phyloP scores from a whole-genome alignment of 2,329 filamentous ascomycete genomes.

The Neonectria hederae region DNA sequence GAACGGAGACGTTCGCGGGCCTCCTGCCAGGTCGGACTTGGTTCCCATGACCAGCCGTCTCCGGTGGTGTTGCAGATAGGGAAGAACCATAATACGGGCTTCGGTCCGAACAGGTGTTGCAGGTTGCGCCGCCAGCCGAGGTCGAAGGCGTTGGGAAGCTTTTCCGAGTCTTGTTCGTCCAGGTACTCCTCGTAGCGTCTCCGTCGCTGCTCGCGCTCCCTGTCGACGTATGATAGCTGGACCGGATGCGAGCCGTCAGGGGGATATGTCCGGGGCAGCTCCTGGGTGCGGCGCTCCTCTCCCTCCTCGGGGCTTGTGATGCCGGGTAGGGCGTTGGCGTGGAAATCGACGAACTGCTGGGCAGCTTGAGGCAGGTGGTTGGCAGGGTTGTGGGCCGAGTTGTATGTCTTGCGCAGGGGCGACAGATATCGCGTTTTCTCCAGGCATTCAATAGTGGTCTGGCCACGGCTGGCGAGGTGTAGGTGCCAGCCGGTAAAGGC shows the following conservation, averaged over 20 bases:
- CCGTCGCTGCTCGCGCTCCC: slow-evolving; percentile 64
- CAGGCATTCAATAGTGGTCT: slow-evolving; percentile 95
- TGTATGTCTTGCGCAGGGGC: slow-evolving; percentile 76
- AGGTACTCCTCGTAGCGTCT: slow-evolving; percentile 77
- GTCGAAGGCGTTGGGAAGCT: slow-evolving; percentile 93
- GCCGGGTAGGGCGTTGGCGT: slow-evolving; percentile 82
- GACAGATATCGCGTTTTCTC: slow-evolving; percentile 96
- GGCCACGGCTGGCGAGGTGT: slow-evolving; percentile 77
- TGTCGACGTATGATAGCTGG: slow-evolving; percentile 63
- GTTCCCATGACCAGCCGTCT: slow-evolving; percentile 95
- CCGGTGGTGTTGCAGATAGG: slow-evolving; percentile 87
- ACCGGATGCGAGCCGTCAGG: slow-evolving; percentile 50
- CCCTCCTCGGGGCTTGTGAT: slow-evolving; percentile 85
- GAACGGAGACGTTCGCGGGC: slow-evolving; percentile 70
- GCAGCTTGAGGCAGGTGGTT: slow-evolving; percentile 62
- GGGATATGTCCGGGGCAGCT: slow-evolving; percentile 38
- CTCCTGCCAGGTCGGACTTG: slow-evolving; percentile 80
- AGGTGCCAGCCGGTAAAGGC: slow-evolving; percentile 95
- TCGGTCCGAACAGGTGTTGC: slow-evolving; percentile 80
- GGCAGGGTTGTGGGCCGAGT: slow-evolving; percentile 65
- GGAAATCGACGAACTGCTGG: slow-evolving; percentile 81
- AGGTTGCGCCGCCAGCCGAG: slow-evolving; percentile 86
- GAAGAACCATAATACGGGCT: slow-evolving; percentile 77
- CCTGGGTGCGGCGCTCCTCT: slow-evolving; percentile 61
- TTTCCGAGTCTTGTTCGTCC: slow-evolving; percentile 87